Evolutionary conservation across 2,329 filamentous ascomycete genomes (phyloP), one percentile per base, ranked within the genome.

Genomic region (Stachybotrys elegans): DNA sequence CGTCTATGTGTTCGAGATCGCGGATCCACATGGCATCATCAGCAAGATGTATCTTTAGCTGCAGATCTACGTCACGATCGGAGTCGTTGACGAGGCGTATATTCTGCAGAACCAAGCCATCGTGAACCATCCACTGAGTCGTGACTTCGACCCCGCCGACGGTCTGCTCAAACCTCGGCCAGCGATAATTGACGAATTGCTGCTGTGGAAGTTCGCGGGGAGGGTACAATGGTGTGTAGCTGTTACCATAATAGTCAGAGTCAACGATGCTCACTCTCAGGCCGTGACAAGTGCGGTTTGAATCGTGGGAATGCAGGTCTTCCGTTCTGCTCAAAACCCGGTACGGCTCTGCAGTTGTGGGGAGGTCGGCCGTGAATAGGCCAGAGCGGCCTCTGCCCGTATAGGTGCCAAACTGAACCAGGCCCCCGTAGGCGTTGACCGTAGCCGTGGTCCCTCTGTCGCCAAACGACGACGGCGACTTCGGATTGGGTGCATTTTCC

Each of bases 391-490:
- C 32, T 35, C 17, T 13, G 17, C 32, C 32, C 12, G 32, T 35
- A 35, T 35, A 35, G 32, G 32, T 35, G 32, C 32, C 32, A 19
- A 35, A 35, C 17, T 35, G 32, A 35, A 35, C 17, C 32, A 35
- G 32, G 16, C 16, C 32, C 16, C 32, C 32, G 32, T 35, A 35
- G 32, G 32, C 32, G 32, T 16, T 35, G 32, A 35, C 32, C 32
- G 16, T 35, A 14, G 11, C 32, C 8, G 32, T 35, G 12, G 32
- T 35, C 32, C 32, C 32, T 35, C 32, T 13, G 17, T 35, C 32
- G 12, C 32, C 32, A 35, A 35, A 35, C 12, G 32, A 13, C 32
- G 32, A 35, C 9, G 9, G 16, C 12, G 32, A 7, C 17, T 35
- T 19, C 8, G 32, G 32, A 16, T 35, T 35, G 17, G 32, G 32